Base-by-base conservation (phyloP, 2,329 filamentous ascomycete genomes). In the Trichoderma hamatum region DNA sequence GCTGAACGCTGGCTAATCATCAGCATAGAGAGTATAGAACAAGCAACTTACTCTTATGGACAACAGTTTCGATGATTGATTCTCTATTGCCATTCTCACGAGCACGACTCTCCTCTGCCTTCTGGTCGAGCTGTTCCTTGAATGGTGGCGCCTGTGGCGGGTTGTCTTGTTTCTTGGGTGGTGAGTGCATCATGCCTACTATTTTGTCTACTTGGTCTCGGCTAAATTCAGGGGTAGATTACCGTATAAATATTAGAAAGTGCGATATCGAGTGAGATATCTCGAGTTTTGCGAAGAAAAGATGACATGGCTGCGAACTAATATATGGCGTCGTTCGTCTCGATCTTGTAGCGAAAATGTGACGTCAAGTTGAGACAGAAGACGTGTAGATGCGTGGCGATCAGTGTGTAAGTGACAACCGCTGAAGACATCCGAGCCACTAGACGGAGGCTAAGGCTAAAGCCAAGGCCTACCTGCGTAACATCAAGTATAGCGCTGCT, bases 51-150 rank as follows among this genome's bases (percentile, higher is more conserved):
- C 55, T 54, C 60, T 61, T 30, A 39, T 51, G 7, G 21, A 56
- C 60, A 39, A 68, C 21, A 26, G 34, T 6, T 28, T 61, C 43
- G 1, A 65, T 32, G 2, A 30, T 32, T 30, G 59, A 59, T 19
- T 21, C 19, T 28, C 34, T 60, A 2, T 49, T 28, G 1, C 64
- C 9, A 19, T 56, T 26, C 9, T 55, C 16, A 34, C n/a, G 34
- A 3, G 83, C 83, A 9, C 60, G 46, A 9, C 60, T 60, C 21
- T 56, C 60, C 10, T 46, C 34, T 2, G 84, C 83, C 16, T 77
- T 80, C 55, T 79, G 74, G 73, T 85, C 84, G 1, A 85, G 80
- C 72, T 81, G 78, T 39, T 80, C 72, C 75, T 85, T 85, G 78
- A 80, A 84, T 58, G 74, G 77, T 63, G 74, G 73, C 69, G 76